Evolutionary conservation across 2,329 filamentous ascomycete species (phyloP).

Genomic region (Sphaerostilbella broomeana): DNA sequence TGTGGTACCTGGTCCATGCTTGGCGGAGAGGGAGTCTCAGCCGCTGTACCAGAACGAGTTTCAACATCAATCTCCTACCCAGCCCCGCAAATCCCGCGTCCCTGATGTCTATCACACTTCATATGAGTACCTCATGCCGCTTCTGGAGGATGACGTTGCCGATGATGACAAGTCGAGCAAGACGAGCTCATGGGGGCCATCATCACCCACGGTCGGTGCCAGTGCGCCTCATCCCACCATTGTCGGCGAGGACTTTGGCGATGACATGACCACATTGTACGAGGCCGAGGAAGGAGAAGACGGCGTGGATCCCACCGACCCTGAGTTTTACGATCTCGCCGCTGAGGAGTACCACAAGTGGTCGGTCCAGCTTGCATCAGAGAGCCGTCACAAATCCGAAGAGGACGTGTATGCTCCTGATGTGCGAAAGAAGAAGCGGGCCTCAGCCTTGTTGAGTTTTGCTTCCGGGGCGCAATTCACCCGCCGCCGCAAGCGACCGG

Average conservation of each 20-base stretch:
- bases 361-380: slow-evolving; percentile 25
- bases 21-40: background rate
- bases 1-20: background rate
- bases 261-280: too few species aligned
- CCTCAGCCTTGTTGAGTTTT: slow-evolving; percentile 21
- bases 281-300: too few species aligned
- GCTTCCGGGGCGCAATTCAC: slow-evolving; percentile 23
- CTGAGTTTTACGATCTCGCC: too few species aligned
- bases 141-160: slow-evolving; percentile 18
- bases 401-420: background rate
- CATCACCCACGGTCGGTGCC: too few species aligned
- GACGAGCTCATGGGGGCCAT: slow-evolving; percentile 18
- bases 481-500: slow-evolving; percentile 20
- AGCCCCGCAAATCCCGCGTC: too few species aligned
- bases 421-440: slow-evolving; percentile 12
- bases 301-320: too few species aligned
- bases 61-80: too few species aligned
- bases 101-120: too few species aligned
- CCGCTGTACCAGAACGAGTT: too few species aligned
- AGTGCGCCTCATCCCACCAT: too few species aligned
- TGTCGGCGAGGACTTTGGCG: slow-evolving; percentile 27
- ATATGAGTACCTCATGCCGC: slow-evolving; percentile 5
- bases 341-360: slow-evolving; percentile 32
- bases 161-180: slow-evolving; percentile 15
- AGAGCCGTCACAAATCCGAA: slow-evolving; percentile 2